Base-by-base conservation (phyloP, 352 stramenopile genomes). In the Globisporangium yorkense region DNA sequence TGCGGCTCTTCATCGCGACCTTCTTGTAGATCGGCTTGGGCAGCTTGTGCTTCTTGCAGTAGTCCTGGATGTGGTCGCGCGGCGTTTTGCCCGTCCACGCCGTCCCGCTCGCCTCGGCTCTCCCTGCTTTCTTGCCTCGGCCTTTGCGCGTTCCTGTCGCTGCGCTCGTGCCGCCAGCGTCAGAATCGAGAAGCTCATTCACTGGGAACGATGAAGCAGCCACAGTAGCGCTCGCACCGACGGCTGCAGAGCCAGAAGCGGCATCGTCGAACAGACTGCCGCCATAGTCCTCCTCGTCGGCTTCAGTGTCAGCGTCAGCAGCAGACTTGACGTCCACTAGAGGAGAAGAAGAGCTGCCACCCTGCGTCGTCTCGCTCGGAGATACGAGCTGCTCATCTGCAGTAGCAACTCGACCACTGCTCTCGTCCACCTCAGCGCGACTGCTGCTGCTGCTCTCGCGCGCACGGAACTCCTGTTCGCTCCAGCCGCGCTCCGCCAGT, bases 31-130 rank as follows among this genome's bases (percentile, higher is more conserved):
- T 78, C 1, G 92, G 89, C 43, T 73, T 75, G 1, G 77, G 74
- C 56, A 92, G 61, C 45, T 94, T 92, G 61, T 88, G 67, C 61
- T 97, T 97, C 45, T 80, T 80, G 67, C 88, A 97, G 37, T 86
- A 74, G 50, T 97, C 86, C 31, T 97, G 71, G 37, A 98, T 68
- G 35, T 94, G 79, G 54, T 96, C 79, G 35, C 93, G 75, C 3
- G 94, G 92, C 3, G 87, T 96, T 48, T 89, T 93, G 43, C 81
- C 81, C 0, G 78, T 92, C 81, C 81, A 92, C 35, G 67, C 59
- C 45, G 69, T 57, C 5, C 61, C 49, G 46, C 70, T 74, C 13
- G 77, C 33, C 49, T 73, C 45, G 31, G 67, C 66, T 13, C 59
- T 50, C 3, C 60, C 60, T 52, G 70, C 61, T 72, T 70, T 80